Evolutionary conservation across 2,329 filamentous ascomycete species (phyloP).

Genomic region (Beauveria scarabaeidicola): DNA sequence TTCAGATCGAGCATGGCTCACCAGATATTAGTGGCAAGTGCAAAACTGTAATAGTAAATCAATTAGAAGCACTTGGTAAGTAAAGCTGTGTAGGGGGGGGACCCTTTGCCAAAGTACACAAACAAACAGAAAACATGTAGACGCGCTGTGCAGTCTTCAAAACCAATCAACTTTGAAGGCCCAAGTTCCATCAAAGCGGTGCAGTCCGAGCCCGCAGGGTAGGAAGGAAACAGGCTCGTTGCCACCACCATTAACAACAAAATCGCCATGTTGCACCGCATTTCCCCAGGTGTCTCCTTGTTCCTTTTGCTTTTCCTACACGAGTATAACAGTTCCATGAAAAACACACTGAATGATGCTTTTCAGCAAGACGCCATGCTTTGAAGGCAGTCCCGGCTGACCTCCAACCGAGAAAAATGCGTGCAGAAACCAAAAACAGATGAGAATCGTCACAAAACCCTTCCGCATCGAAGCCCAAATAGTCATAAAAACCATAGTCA

Average conservation of each 20-base stretch:
- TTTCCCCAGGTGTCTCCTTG: neutral
- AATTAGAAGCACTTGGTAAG: slow-evolving; percentile 5
- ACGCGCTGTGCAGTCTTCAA: slow-evolving; percentile 6
- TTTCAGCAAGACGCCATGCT: slow-evolving; percentile 11
- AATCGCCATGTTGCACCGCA: slow-evolving; percentile 5
- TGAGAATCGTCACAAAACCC: slow-evolving; percentile 7
- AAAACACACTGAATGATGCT: slow-evolving; percentile 10
- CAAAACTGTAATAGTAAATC: neutral
- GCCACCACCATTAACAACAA: slow-evolving; percentile 10
- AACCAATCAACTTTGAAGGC: neutral
- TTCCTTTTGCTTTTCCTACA: slow-evolving; percentile 10
- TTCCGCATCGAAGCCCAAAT: slow-evolving; percentile 9
- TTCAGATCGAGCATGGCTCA: too few relatives aligned
- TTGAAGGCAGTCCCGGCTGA: slow-evolving; percentile 10
- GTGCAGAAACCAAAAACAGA: slow-evolving; percentile 7
- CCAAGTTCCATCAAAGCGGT: slow-evolving; percentile 4
- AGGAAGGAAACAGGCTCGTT: slow-evolving; percentile 3
- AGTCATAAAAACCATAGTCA: slow-evolving; percentile 11
- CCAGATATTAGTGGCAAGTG: neutral
- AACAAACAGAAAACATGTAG: slow-evolving; percentile 5
- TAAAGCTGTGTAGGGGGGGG: slow-evolving; percentile 2
- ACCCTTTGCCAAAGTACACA: neutral
- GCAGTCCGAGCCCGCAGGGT: slow-evolving; percentile 1
- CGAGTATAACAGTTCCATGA: slow-evolving; percentile 7
- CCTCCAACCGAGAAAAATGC: slow-evolving; percentile 10